Percentiles rank a stretch among this genome's conserved stretches.
phyloP scores from a whole-genome alignment of 345 rosid species.

The Melaleuca quinquenervia region DNA sequence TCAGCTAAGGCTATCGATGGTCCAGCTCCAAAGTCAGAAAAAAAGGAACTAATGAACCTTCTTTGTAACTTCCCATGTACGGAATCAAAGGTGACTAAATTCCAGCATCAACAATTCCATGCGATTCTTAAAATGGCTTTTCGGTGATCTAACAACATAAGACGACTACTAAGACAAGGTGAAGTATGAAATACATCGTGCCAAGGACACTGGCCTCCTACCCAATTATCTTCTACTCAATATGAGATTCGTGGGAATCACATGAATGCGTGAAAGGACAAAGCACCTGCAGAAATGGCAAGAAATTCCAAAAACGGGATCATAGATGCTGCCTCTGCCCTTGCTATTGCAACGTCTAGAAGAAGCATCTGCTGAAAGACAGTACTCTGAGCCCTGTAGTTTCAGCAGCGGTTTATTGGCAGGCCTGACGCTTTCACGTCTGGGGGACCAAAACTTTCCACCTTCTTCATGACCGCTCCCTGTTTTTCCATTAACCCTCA shows the following conservation, averaged over 20 bases:
- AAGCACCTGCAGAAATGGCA: slow-evolving; percentile 41
- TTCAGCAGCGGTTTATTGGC: slow-evolving; percentile 9
- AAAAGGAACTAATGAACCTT: not conserved
- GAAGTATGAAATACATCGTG: not conserved
- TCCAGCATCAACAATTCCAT: not conserved
- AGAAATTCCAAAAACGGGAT: slow-evolving; percentile 27
- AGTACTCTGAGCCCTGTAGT: not conserved
- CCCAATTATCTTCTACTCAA: not conserved
- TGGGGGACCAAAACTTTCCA: not conserved
- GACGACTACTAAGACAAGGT: not conserved
- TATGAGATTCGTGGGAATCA: not conserved
- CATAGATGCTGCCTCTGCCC: slow-evolving; percentile 19
- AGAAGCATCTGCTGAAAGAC: slow-evolving; percentile 20
- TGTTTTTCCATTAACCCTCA: not conserved
- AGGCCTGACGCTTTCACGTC: not conserved
- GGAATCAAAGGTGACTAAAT: not conserved
- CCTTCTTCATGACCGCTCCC: not conserved
- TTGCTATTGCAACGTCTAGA: slow-evolving; percentile 23
- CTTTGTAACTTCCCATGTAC: not conserved
- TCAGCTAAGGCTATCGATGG: not conserved
- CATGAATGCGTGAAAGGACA: not conserved
- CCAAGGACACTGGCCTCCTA: not conserved
- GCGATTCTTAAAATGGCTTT: not conserved
- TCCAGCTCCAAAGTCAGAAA: not conserved
- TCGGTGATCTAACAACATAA: not conserved